Base-by-base conservation (phyloP, 176 grass and related monocot genomes). In the Cenchrus purpureus region DNA sequence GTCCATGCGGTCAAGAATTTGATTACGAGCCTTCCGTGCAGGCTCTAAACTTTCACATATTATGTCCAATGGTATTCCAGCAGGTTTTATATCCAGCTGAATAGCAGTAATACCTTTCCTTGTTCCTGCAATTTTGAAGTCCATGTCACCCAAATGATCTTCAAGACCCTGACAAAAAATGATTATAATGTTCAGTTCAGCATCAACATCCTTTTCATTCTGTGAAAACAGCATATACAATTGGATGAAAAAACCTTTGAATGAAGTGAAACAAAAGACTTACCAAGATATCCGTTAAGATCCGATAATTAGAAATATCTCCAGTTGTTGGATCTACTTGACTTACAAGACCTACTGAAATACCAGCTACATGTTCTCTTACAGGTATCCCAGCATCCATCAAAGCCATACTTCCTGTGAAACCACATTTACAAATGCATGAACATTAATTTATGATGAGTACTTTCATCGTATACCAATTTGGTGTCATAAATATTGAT, bases 361-460 rank as follows among this genome's bases (percentile, higher is more conserved):
- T 88, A 91, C 97, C 97, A 84, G 93, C 97, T 22, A 98, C 97
- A 92, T 98, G 97, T 85, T 95, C 97, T 84, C 93, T 93, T 79
- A 98, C 93, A 83, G 97, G 97, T 89, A 98, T 98, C 48, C 97
- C 93, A 85, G 97, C 93, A 79, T 98, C 97, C 97, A 98, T 98
- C 68, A 98, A 91, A 83, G 97, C 93, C 83, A 98, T 94, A 79
- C 97, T 98, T 76, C 97, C 95, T 97, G 68, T 64, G 31, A 59
- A 7, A 22, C 63, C 50, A 20, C 79, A 80, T 79, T 75, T 71
- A 51, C 6, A 86, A 77, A 77, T 42, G 19, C 52, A 74, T 51
- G 13, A 79, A 79, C 11, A 19, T 69, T 52, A 55, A 37, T 37
- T 37, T 37, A 37, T 37, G 37, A 37, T 37, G 37, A 37, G 37